Evolutionary conservation across 768 basidiomycete genomes (phyloP).

Genomic region (Macrolepiota dolichaula): DNA sequence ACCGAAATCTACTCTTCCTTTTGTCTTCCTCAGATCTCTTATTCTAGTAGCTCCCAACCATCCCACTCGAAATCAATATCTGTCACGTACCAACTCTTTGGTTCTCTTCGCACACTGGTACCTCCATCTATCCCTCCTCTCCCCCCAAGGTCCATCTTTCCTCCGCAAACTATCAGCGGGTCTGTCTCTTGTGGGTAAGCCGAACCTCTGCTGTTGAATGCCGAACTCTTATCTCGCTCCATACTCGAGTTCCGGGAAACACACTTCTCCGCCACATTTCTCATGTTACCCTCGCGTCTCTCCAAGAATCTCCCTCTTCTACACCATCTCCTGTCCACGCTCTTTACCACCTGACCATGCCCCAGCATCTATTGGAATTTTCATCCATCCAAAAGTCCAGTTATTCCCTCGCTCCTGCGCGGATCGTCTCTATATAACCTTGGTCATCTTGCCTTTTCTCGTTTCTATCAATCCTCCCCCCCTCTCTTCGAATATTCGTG

Average conservation of each 20-base stretch:
- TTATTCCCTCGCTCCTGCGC: constrained; percentile 1
- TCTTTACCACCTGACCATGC: constrained; percentile 3
- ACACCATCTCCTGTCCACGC: neutral
- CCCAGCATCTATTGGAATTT: neutral
- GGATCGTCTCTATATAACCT: neutral
- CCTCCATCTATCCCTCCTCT: neutral
- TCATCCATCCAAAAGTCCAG: neutral
- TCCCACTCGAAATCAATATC: neutral
- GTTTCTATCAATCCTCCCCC: neutral
- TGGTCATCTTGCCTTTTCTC: no score
- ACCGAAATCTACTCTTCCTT: neutral
- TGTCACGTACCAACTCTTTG: neutral
- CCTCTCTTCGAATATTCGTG: neutral
- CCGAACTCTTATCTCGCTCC: neutral
- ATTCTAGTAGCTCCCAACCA: neutral
- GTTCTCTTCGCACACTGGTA: neutral
- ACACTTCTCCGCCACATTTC: neutral
- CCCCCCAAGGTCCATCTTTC: constrained; percentile 74
- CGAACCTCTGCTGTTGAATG: neutral
- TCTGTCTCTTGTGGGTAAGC: neutral
- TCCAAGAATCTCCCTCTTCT: neutral
- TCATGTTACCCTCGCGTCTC: neutral
- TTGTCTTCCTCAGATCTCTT: neutral
- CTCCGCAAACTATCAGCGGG: constrained; percentile 47
- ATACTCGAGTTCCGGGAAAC: neutral